A percentile compares a stretch with the other conserved stretches of the same genome.
Conservation (phyloP, 2,329 filamentous ascomycete genomes). For the Didymella sp. region DNA sequence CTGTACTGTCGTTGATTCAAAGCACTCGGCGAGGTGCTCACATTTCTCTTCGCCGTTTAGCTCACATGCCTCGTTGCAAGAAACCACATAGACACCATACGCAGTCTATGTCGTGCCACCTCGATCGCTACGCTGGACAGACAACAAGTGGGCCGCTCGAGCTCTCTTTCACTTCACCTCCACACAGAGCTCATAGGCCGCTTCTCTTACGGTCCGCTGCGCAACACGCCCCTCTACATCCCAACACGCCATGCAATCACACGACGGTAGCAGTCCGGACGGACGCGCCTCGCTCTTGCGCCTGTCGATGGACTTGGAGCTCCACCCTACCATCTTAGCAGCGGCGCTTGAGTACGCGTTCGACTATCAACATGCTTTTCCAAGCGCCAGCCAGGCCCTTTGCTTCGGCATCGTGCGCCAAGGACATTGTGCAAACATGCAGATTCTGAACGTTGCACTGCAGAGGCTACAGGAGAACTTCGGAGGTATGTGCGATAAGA, state of each 20-base stretch:
- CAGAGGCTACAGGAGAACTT: conserved; percentile 1
- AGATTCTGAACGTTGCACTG: not conserved
- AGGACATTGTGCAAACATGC: conserved; percentile 1
- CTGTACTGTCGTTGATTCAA: too few relatives aligned
- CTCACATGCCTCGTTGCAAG: too few relatives aligned
- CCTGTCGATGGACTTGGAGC: not conserved
- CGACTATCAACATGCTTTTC: not conserved
- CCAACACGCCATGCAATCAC: not conserved
- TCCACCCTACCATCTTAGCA: not conserved
- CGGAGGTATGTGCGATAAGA: not conserved
- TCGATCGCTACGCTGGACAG: too few relatives aligned
- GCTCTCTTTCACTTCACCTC: too few relatives aligned
- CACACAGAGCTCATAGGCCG: too few relatives aligned
- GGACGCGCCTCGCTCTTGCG: conserved; percentile 2
- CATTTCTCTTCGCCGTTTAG: too few relatives aligned
- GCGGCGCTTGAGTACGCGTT: conserved; percentile 8
- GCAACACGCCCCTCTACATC: too few relatives aligned
- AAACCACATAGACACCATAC: too few relatives aligned
- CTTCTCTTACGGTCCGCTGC: too few relatives aligned
- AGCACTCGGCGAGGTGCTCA: too few relatives aligned
- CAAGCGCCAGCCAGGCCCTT: not conserved
- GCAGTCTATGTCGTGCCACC: too few relatives aligned
- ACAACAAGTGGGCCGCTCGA: too few relatives aligned
- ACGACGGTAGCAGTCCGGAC: conserved; percentile 3
- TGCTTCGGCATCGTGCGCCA: conserved; percentile 3